These are phyloP conservation scores for Moesziomyces globuligerus DNA, from an alignment of 1,284 basidiomycete species.

Conservation along the genomic window DNA sequence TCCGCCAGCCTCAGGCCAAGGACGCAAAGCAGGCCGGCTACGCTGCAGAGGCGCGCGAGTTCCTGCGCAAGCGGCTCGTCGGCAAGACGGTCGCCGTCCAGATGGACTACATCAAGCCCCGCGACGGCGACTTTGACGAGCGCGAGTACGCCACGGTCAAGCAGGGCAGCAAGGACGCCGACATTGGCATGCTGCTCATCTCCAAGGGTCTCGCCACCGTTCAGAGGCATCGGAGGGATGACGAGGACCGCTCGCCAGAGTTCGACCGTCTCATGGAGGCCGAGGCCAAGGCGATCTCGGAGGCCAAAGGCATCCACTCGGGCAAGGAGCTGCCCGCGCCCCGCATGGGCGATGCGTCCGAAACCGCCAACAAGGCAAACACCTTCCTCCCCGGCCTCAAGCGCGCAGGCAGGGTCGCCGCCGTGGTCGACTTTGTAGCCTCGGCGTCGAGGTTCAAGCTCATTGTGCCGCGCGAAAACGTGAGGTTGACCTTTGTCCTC, in stretches of 20 bases:
- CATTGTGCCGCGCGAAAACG: constrained; percentile 58
- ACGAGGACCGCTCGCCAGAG: constrained; percentile 92
- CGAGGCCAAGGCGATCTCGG: constrained; percentile 81
- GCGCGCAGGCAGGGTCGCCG: constrained; percentile 82
- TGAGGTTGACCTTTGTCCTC: constrained; percentile 60
- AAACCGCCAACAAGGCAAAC: constrained; percentile 56
- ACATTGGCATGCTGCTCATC: constrained; percentile 89
- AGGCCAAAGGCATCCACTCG: constrained; percentile 88
- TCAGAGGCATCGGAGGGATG: constrained; percentile 88
- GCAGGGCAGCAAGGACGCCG: constrained; percentile 68
- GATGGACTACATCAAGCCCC: constrained; percentile 63
- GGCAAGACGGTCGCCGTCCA: constrained; percentile 58
- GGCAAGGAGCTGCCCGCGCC: constrained; percentile 80
- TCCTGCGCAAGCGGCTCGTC: constrained; percentile 60
- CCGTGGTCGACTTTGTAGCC: constrained; percentile 91
- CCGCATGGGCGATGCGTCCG: constrained; percentile 84
- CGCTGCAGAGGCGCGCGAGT: constrained; percentile 86
- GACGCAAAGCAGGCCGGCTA: constrained; percentile 89
- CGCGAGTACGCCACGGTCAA: constrained; percentile 59
- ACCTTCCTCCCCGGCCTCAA: constrained; percentile 89
- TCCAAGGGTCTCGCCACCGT: constrained; percentile 91
- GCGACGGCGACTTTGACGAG: constrained; percentile 60
- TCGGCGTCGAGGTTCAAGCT: constrained; percentile 57
- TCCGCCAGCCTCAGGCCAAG: constrained; percentile 74
- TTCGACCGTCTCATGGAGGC: constrained; percentile 95